phyloP scores from a whole-genome alignment of 768 basidiomycete genomes.

The Exsudoporus frostii region DNA sequence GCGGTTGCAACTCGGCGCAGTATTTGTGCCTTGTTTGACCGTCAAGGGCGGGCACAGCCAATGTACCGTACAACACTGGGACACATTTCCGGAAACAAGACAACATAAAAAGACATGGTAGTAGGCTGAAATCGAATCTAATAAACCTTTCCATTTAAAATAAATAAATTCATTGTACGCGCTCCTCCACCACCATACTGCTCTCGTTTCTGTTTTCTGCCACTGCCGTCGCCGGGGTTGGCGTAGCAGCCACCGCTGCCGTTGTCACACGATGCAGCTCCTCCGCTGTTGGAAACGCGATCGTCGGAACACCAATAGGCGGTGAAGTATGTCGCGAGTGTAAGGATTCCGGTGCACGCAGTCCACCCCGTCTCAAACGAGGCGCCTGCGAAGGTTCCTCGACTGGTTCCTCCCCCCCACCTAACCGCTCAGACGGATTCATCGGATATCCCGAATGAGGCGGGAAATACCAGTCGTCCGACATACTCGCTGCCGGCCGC shows the following conservation, averaged over 20 bases:
- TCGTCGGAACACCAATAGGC: constrained; percentile 20
- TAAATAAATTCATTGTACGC: constrained; percentile 15
- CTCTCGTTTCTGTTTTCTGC: constrained; percentile 10
- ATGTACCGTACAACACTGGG: too few species aligned
- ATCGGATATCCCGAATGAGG: constrained; percentile 21
- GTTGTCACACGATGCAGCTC: constrained; percentile 20
- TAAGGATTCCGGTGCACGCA: constrained; percentile 62
- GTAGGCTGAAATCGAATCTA: constrained; percentile 6
- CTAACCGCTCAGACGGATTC: constrained; percentile 17
- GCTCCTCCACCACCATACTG: constrained; percentile 9
- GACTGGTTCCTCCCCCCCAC: constrained; percentile 29
- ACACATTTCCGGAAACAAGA: background rate
- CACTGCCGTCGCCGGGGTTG: background rate
- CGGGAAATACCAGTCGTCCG: constrained; percentile 35
- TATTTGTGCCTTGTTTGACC: background rate
- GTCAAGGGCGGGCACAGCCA: background rate
- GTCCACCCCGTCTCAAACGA: constrained; percentile 62
- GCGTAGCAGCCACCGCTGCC: constrained; percentile 3
- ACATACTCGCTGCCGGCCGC: constrained; percentile 26
- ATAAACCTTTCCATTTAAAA: background rate
- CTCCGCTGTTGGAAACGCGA: constrained; percentile 21
- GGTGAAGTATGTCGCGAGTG: constrained; percentile 46
- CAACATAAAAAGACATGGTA: background rate
- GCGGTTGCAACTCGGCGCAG: background rate
- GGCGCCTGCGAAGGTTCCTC: constrained; percentile 41